phyloP scores from a whole-genome alignment of 768 basidiomycete genomes.

The Hygrocybe punicea region DNA sequence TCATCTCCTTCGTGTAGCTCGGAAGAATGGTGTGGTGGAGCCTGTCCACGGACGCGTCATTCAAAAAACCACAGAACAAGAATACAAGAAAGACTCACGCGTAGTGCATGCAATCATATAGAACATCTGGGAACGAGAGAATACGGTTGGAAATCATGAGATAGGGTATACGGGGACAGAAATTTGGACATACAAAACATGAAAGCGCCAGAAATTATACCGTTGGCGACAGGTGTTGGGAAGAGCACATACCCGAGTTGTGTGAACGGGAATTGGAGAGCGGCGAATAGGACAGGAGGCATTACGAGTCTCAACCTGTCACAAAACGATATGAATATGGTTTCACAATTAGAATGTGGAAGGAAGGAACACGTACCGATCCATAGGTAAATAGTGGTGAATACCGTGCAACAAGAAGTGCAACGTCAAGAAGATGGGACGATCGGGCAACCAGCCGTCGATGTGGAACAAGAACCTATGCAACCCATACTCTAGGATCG shows the following conservation, averaged over 20 bases:
- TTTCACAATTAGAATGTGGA: neutral
- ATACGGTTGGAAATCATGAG: slow-evolving; percentile 7
- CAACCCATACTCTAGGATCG: slow-evolving; percentile 84
- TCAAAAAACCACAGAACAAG: neutral
- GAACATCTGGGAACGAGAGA: slow-evolving; percentile 49
- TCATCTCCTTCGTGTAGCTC: slow-evolving; percentile 84
- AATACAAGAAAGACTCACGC: slow-evolving; percentile 50
- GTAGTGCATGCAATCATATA: slow-evolving; percentile 92
- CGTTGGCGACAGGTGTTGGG: slow-evolving; percentile 82
- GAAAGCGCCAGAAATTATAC: slow-evolving; percentile 82
- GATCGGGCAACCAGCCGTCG: slow-evolving; percentile 83
- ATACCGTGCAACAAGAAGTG: slow-evolving; percentile 95
- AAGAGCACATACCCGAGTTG: slow-evolving; percentile 77
- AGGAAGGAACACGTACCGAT: slow-evolving; percentile 74
- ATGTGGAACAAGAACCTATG: slow-evolving; percentile 98
- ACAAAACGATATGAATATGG: neutral
- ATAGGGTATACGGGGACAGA: neutral
- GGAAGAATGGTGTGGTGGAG: slow-evolving; percentile 87
- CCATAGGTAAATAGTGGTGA: slow-evolving; percentile 98
- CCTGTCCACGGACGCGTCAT: slow-evolving; percentile 33
- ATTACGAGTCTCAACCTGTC: slow-evolving; percentile 87
- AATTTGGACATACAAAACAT: slow-evolving; percentile 58
- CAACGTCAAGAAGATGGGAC: slow-evolving; percentile 68
- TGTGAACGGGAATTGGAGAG: slow-evolving; percentile 85
- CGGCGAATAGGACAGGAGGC: slow-evolving; percentile 83